phyloP scores from a whole-genome alignment of 2,329 filamentous ascomycete species.

The Metarhizium anisopliae region DNA sequence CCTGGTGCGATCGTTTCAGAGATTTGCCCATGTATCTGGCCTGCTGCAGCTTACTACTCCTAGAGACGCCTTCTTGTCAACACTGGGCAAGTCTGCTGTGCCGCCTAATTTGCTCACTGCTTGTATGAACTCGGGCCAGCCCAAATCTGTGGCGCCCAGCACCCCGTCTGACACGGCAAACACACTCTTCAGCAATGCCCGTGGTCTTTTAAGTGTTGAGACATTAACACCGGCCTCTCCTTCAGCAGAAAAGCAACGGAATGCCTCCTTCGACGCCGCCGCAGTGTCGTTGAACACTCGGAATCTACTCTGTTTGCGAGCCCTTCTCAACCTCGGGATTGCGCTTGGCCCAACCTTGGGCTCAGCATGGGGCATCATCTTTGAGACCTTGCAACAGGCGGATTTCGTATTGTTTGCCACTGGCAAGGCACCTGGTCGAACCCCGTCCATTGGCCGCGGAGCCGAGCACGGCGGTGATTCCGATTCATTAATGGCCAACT shows the following conservation, averaged over 20 bases:
- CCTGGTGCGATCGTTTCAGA: constrained; percentile 86
- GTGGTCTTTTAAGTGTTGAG: constrained; percentile 66
- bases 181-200: constrained; percentile 61
- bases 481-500: constrained; percentile 49
- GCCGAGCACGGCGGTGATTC: constrained; percentile 40
- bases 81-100: constrained; percentile 84
- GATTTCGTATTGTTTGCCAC: constrained; percentile 73
- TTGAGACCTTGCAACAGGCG: constrained; percentile 87
- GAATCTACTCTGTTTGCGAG: constrained; percentile 82
- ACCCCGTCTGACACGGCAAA: constrained; percentile 39
- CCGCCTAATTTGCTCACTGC: constrained; percentile 67
- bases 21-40: constrained; percentile 90
- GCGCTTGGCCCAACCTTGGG: constrained; percentile 83
- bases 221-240: constrained; percentile 51
- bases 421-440: constrained; percentile 43
- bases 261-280: constrained; percentile 47
- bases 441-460: constrained; percentile 36
- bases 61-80: constrained; percentile 89
- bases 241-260: constrained; percentile 48
- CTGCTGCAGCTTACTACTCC: constrained; percentile 77
- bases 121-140: constrained; percentile 41
- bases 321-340: constrained; percentile 90
- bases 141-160: constrained; percentile 33
- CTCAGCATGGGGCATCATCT: constrained; percentile 78
- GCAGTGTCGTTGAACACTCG: constrained; percentile 64